Conservation (phyloP, 768 basidiomycete genomes). For the Nevesoporus exiguus region DNA sequence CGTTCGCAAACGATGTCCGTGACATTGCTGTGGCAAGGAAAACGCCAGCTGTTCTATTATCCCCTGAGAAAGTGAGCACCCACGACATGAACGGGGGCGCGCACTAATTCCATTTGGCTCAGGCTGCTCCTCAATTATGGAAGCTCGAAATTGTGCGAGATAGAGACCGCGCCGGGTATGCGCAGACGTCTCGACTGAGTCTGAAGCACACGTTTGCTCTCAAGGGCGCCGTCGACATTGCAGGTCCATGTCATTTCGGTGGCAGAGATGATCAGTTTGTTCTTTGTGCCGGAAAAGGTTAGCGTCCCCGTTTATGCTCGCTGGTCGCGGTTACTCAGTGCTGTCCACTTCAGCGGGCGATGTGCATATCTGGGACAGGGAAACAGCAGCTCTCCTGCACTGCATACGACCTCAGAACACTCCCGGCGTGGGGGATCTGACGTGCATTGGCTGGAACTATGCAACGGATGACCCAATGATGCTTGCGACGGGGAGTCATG, state of each 20-base stretch:
- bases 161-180: constrained; percentile 35
- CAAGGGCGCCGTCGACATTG: constrained; percentile 64
- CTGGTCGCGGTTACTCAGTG: neutral
- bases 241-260: constrained; percentile 80
- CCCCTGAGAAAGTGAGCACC: constrained; percentile 27
- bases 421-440: constrained; percentile 60
- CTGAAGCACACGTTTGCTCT: constrained; percentile 73
- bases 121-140: constrained; percentile 81
- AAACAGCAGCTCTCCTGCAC: constrained; percentile 70
- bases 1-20: constrained; percentile 53
- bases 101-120: constrained; percentile 11
- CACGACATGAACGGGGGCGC: constrained; percentile 6
- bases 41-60: constrained; percentile 43
- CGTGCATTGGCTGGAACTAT: constrained; percentile 79
- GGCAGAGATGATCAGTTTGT: constrained; percentile 77
- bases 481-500: constrained; percentile 75
- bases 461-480: constrained; percentile 46
- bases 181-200: constrained; percentile 29
- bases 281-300: constrained; percentile 74
- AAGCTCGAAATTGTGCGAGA: constrained; percentile 64
- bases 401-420: constrained; percentile 54
- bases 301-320: constrained; percentile 2
- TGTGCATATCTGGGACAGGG: constrained; percentile 84
- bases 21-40: constrained; percentile 47
- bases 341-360: constrained; percentile 58